Evolutionary conservation across 805 yeast genomes (phyloP).

Genomic region (Pichia thaimueangensis): DNA sequence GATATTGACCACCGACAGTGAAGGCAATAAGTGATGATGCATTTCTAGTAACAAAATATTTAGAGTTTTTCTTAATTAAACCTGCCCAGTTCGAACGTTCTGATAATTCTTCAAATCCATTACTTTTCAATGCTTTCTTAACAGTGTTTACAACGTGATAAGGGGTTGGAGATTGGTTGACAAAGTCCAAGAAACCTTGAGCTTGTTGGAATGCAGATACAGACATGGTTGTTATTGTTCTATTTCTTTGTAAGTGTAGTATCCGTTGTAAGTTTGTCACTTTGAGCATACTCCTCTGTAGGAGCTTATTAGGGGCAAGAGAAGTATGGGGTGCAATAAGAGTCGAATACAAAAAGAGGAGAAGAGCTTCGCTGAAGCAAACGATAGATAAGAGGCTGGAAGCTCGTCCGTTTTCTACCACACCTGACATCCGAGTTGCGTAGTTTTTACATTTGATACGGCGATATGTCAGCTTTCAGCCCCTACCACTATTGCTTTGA

Average conservation of each 20-base stretch:
- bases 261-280: background rate
- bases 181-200: slow-evolving; percentile 64
- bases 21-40: slow-evolving; percentile 86
- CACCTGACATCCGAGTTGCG: too few relatives aligned
- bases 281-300: background rate
- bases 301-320: too few relatives aligned
- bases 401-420: too few relatives aligned
- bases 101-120: slow-evolving; percentile 68
- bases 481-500: too few relatives aligned
- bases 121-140: slow-evolving; percentile 43
- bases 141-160: slow-evolving; percentile 81
- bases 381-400: too few relatives aligned
- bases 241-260: background rate
- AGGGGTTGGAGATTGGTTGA: slow-evolving; percentile 87
- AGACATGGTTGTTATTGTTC: slow-evolving; percentile 6
- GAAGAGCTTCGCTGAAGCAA: too few relatives aligned
- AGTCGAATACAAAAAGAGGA: too few relatives aligned
- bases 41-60: slow-evolving; percentile 84
- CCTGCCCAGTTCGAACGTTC: slow-evolving; percentile 72
- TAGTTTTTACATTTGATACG: too few relatives aligned
- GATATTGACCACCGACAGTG: slow-evolving; percentile 66
- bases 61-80: slow-evolving; percentile 45
- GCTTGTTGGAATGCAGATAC: slow-evolving; percentile 33
- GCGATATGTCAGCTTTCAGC: too few relatives aligned
- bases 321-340: too few relatives aligned